phyloP scores from a whole-genome alignment of 2,329 filamentous ascomycete genomes.

The Colletotrichum gloeosporioides region DNA sequence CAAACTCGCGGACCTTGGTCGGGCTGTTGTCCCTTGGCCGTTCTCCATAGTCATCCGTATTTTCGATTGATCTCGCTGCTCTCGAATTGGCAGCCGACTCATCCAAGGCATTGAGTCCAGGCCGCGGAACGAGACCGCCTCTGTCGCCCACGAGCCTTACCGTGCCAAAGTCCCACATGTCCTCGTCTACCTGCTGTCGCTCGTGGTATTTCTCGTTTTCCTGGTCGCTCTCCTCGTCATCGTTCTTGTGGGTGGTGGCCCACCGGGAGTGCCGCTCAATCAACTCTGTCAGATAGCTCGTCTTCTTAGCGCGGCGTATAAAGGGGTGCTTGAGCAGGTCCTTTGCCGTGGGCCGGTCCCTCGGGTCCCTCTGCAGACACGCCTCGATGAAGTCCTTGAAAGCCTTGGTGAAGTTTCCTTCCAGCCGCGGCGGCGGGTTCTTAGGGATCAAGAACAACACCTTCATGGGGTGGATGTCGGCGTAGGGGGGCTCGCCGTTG shows the following conservation, averaged over 20 bases:
- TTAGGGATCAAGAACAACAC: constrained; percentile 96
- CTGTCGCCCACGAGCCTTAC: constrained; percentile 79
- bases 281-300: constrained; percentile 93
- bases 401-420: constrained; percentile 80
- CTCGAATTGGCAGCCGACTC: constrained; percentile 82
- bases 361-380: constrained; percentile 87
- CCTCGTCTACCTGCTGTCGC: constrained; percentile 70
- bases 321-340: constrained; percentile 91
- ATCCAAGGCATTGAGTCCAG: constrained; percentile 74
- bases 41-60: constrained; percentile 56
- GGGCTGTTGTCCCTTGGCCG: constrained; percentile 56
- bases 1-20: constrained; percentile 54
- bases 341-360: constrained; percentile 84
- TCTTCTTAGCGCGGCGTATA: constrained; percentile 90
- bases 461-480: constrained; percentile 98
- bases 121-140: constrained; percentile 59
- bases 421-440: constrained; percentile 82
- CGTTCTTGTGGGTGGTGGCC: constrained; percentile 79
- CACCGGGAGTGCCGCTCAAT: constrained; percentile 91
- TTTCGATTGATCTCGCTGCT: constrained; percentile 57
- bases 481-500: constrained; percentile 90
- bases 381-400: constrained; percentile 87
- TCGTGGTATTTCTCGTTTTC: constrained; percentile 59
- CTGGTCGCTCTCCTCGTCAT: constrained; percentile 71
- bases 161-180: constrained; percentile 98